Conservation (phyloP, 345 rosid species). For the Brassica incana region DNA sequence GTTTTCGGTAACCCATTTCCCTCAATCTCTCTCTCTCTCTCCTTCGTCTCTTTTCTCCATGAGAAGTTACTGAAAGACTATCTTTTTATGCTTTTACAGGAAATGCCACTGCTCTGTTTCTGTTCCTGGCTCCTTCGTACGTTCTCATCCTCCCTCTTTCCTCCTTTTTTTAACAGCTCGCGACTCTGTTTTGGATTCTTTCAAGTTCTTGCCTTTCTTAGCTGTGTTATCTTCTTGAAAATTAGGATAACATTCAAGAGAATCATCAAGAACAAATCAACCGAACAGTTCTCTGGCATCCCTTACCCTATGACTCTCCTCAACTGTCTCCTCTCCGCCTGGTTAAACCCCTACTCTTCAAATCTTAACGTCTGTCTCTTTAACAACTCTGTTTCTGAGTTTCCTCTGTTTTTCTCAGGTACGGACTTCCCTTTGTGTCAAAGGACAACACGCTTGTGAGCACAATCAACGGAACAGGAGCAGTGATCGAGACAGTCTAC, state of each 20-base stretch:
- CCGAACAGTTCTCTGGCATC: conserved; percentile 94
- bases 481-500: conserved; percentile 64
- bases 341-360: conserved; percentile 43
- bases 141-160: conserved; percentile 21
- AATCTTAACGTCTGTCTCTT: neutral
- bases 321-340: conserved; percentile 95
- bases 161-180: neutral
- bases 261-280: conserved; percentile 60
- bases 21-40: conserved; percentile 19
- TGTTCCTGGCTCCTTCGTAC: conserved; percentile 89
- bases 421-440: conserved; percentile 91
- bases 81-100: conserved; percentile 50
- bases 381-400: neutral
- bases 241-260: conserved; percentile 88
- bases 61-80: conserved; percentile 10
- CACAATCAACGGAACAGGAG: conserved; percentile 83
- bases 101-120: conserved; percentile 93
- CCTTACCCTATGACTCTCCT: conserved; percentile 95
- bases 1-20: conserved; percentile 58
- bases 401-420: conserved; percentile 48
- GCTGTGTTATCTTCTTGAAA: neutral
- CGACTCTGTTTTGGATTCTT: neutral
- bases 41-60: conserved; percentile 13
- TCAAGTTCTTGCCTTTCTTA: neutral
- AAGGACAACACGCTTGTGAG: conserved; percentile 71